Conservation (phyloP, 2,329 filamentous ascomycete genomes). For the Hymenoscyphus albidus region DNA sequence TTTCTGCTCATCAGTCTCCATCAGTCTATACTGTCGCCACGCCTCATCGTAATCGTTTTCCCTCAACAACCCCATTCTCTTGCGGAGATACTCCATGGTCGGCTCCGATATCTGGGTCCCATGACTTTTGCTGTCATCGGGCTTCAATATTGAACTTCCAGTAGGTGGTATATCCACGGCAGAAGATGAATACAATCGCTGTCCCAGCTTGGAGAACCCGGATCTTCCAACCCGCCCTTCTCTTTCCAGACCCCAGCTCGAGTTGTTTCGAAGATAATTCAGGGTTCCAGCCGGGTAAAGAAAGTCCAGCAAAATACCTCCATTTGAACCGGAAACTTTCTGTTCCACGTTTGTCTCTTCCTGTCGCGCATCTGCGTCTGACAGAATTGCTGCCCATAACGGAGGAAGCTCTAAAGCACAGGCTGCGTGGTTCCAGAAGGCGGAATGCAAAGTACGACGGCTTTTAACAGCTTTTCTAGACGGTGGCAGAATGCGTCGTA, state of each 20-base stretch:
- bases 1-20: slow-evolving; percentile 21
- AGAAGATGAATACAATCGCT: slow-evolving; percentile 36
- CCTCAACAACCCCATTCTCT: slow-evolving; percentile 20
- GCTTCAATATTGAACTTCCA: not conserved
- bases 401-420: slow-evolving; percentile 33
- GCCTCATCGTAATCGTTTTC: slow-evolving; percentile 36
- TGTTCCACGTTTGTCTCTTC: slow-evolving; percentile 14
- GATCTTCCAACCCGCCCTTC: slow-evolving; percentile 21
- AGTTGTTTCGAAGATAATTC: slow-evolving; percentile 35
- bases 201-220: slow-evolving; percentile 25
- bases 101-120: not conserved
- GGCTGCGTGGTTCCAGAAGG: slow-evolving; percentile 54
- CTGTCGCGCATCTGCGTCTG: slow-evolving; percentile 17
- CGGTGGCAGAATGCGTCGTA: slow-evolving; percentile 45
- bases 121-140: not conserved
- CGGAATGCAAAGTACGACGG: slow-evolving; percentile 49
- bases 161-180: slow-evolving; percentile 13
- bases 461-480: slow-evolving; percentile 33
- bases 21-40: slow-evolving; percentile 40
- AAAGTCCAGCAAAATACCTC: slow-evolving; percentile 37
- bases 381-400: slow-evolving; percentile 31
- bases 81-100: slow-evolving; percentile 14
- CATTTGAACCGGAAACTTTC: slow-evolving; percentile 12
- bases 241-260: slow-evolving; percentile 28
- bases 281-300: slow-evolving; percentile 40